A percentile compares a stretch with the other conserved stretches of the same genome.
phyloP scores from a whole-genome alignment of 2,329 filamentous ascomycete species.

The Orbilia quercus region DNA sequence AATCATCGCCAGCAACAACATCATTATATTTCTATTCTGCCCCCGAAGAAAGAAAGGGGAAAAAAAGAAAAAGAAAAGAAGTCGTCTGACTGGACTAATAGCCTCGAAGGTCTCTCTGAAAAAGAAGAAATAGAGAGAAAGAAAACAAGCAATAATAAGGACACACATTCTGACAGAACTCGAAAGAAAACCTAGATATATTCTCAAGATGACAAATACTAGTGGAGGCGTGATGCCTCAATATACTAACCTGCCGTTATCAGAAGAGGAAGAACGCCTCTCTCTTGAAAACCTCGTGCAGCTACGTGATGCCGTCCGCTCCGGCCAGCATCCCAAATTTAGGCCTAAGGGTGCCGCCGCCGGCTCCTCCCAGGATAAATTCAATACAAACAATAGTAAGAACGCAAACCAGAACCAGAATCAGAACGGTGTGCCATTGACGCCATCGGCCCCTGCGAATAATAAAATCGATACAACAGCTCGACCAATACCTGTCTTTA shows the following conservation, averaged over 20 bases:
- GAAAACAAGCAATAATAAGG: neutral
- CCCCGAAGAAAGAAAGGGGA: neutral
- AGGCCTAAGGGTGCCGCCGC: conserved; percentile 15
- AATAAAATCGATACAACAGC: conserved; percentile 26
- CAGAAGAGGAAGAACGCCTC: conserved; percentile 36
- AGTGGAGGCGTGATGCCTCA: conserved; percentile 28
- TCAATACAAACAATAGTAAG: conserved; percentile 17
- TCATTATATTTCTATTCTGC: conserved; percentile 1
- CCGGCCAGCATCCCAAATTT: conserved; percentile 38
- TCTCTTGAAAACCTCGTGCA: conserved; percentile 42
- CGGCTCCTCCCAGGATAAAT: neutral
- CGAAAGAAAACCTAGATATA: neutral
- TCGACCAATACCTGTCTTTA: conserved; percentile 51
- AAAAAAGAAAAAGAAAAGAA: neutral
- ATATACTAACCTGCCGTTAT: conserved; percentile 41
- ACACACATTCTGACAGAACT: too few species aligned
- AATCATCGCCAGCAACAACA: neutral
- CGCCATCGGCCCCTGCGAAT: neutral
- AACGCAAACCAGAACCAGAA: conserved; percentile 30
- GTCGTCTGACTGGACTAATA: too few species aligned
- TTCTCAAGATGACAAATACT: conserved; percentile 15
- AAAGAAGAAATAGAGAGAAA: neutral
- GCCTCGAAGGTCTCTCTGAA: too few species aligned
- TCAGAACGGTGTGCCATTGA: conserved; percentile 7
- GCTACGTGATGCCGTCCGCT: conserved; percentile 38